These are phyloP conservation scores for Saraca asoca DNA, from an alignment of 331 rosid species.

Conservation along the genomic window DNA sequence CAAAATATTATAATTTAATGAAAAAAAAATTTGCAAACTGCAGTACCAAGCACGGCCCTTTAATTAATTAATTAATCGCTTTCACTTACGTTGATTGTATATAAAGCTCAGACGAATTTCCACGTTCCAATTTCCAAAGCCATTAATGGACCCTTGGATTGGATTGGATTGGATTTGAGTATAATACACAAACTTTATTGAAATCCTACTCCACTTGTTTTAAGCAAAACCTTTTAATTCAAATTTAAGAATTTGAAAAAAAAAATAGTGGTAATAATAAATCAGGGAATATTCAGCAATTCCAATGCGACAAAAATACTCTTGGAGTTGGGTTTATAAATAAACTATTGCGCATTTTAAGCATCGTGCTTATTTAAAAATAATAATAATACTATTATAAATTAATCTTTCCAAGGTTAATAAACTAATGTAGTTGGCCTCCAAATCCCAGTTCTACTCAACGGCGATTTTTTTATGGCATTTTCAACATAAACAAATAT, in stretches of 20 bases:
- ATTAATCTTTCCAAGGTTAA: constrained; percentile 26
- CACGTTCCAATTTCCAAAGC: constrained; percentile 34
- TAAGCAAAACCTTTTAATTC: neutral
- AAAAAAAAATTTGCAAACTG: too few relatives aligned
- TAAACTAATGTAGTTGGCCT: constrained; percentile 4
- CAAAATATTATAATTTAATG: too few relatives aligned
- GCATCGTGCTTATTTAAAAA: constrained; percentile 28
- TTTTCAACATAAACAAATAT: too few relatives aligned
- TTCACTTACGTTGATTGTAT: too few relatives aligned
- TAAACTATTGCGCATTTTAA: constrained; percentile 38
- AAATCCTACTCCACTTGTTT: constrained; percentile 1
- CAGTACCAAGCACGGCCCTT: too few relatives aligned
- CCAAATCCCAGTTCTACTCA: too few relatives aligned
- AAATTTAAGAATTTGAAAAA: neutral
- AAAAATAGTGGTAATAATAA: neutral
- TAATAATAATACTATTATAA: neutral
- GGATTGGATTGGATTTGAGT: too few relatives aligned
- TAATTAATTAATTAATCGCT: too few relatives aligned
- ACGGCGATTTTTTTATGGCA: too few relatives aligned
- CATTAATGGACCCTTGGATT: neutral
- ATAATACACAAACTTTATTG: too few relatives aligned
- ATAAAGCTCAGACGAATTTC: neutral
- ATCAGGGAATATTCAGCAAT: constrained; percentile 66
- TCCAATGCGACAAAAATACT: constrained; percentile 95
- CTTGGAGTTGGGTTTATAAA: constrained; percentile 39